phyloP scores from a whole-genome alignment of 2,329 filamentous ascomycete species.

The Grosmannia penicillata region DNA sequence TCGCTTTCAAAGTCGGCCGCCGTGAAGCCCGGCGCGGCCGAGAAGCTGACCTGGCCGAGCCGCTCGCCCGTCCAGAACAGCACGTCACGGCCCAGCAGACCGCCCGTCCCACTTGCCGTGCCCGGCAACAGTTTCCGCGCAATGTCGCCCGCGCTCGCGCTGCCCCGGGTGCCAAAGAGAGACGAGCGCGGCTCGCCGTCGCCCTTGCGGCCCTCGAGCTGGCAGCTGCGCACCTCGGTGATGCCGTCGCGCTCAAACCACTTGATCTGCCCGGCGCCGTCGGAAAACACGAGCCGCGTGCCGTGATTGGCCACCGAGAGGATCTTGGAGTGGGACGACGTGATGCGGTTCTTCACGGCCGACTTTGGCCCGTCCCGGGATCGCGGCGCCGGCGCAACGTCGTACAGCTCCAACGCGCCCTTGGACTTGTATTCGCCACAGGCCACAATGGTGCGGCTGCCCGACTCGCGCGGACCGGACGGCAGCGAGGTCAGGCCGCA shows the following conservation, averaged over 20 bases:
- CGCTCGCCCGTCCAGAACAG: conserved; percentile 81
- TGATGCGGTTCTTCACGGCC: conserved; percentile 65
- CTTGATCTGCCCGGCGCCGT: conserved; percentile 70
- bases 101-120: conserved; percentile 19
- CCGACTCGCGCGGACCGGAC: conserved; percentile 36
- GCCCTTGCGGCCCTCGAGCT: conserved; percentile 25
- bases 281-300: conserved; percentile 65
- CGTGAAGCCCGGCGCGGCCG: conserved; percentile 31
- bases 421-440: conserved; percentile 86
- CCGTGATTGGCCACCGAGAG: conserved; percentile 73
- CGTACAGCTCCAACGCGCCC: conserved; percentile 80
- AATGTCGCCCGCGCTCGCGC: conserved; percentile 51
- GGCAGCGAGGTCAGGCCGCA: conserved; percentile 59
- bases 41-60: conserved; percentile 57
- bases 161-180: conserved; percentile 27
- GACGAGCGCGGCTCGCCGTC: conserved; percentile 29
- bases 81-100: conserved; percentile 43
- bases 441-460: conserved; percentile 57
- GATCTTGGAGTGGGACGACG: conserved; percentile 64
- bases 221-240: conserved; percentile 39
- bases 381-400: conserved; percentile 22
- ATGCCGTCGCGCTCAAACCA: conserved; percentile 82
- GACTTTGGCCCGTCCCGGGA: conserved; percentile 25
- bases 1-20: conserved; percentile 35
- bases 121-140: conserved; percentile 70